phyloP scores from a whole-genome alignment of 2,329 filamentous ascomycete genomes.

The Colletotrichum australisinense region DNA sequence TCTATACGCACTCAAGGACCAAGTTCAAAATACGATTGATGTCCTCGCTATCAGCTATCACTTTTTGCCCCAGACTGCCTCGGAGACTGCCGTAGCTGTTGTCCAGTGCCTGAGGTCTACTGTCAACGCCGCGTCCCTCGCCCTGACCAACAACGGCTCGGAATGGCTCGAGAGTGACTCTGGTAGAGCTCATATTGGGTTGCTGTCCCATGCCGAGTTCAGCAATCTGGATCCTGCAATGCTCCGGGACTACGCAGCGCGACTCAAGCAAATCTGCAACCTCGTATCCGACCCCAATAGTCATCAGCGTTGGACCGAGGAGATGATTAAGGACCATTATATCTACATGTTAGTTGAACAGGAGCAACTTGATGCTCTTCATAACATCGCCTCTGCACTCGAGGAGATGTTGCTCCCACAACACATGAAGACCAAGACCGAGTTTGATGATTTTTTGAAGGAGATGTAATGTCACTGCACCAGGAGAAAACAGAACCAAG shows the following conservation, averaged over 20 bases:
- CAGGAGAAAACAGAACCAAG: neutral
- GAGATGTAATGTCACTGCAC: neutral
- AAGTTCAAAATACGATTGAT: constrained; percentile 36
- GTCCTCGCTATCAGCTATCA: constrained; percentile 27
- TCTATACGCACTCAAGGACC: constrained; percentile 40
- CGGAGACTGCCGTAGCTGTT: neutral
- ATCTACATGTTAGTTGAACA: constrained; percentile 25
- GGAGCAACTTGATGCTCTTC: constrained; percentile 24
- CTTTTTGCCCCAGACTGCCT: constrained; percentile 4
- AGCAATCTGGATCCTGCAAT: constrained; percentile 38
- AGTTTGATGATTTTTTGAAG: constrained; percentile 21
- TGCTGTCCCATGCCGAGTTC: constrained; percentile 39
- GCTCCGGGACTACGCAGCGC: constrained; percentile 38
- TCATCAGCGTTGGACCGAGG: constrained; percentile 13
- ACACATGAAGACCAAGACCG: constrained; percentile 34
- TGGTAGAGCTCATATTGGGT: constrained; percentile 13
- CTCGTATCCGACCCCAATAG: constrained; percentile 31
- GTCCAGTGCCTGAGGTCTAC: constrained; percentile 32
- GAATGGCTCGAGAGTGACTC: constrained; percentile 40
- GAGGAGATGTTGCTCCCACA: constrained; percentile 17
- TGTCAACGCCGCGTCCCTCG: constrained; percentile 35
- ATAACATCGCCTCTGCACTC: constrained; percentile 14
- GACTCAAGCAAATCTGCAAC: constrained; percentile 39
- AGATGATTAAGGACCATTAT: constrained; percentile 26
- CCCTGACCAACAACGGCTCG: constrained; percentile 39